phyloP scores from a whole-genome alignment of 2,329 filamentous ascomycete genomes.

The Diaporthe sp. region DNA sequence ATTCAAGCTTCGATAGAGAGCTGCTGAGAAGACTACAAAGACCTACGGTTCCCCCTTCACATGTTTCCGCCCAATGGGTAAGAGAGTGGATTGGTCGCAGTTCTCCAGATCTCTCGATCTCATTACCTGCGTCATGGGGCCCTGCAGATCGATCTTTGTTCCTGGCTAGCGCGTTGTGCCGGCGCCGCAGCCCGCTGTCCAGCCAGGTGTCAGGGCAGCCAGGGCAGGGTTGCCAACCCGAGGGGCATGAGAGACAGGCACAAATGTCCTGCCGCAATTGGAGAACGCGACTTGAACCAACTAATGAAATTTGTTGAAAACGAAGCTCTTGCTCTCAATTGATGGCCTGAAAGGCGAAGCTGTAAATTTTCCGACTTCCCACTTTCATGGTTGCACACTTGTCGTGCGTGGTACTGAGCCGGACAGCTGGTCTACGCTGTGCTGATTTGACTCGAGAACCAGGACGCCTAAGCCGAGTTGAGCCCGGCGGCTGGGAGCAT shows the following conservation, averaged over 20 bases:
- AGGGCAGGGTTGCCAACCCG: background rate
- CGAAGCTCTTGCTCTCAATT: background rate
- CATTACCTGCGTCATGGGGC: constrained; percentile 36
- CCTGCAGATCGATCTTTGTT: constrained; percentile 38
- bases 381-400: background rate
- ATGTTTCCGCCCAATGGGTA: constrained; percentile 3
- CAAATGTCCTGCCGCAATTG: background rate
- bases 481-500: background rate
- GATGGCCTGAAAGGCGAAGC: background rate
- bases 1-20: background rate
- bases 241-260: background rate
- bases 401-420: background rate
- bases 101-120: constrained; percentile 35
- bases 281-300: background rate
- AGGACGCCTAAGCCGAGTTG: background rate
- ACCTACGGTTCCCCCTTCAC: background rate
- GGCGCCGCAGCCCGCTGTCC: background rate
- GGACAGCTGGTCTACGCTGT: too few species aligned
- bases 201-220: background rate
- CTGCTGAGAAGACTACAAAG: background rate
- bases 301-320: background rate
- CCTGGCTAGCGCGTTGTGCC: constrained; percentile 30
- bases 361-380: background rate
- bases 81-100: constrained; percentile 1
- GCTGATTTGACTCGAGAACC: background rate